These are phyloP conservation scores for Helicostylum pulchrum DNA, from an alignment of 192 early-diverging fungal genomes.

Conservation along the genomic window DNA sequence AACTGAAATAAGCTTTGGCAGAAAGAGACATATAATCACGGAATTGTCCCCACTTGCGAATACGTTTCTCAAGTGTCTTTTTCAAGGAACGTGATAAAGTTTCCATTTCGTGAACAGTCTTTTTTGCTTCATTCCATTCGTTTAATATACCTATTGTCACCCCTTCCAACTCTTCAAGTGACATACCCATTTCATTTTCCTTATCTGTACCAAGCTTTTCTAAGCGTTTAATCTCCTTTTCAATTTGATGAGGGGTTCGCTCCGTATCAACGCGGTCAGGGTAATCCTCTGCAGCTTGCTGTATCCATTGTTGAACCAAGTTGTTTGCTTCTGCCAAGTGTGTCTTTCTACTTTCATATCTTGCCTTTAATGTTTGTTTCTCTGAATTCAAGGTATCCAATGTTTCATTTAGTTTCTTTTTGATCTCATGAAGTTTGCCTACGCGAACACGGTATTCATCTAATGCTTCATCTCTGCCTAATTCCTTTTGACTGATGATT, in stretches of 20 bases:
- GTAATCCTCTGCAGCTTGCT: slow-evolving; percentile 53
- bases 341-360: background rate
- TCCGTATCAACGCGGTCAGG: slow-evolving; percentile 59
- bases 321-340: background rate
- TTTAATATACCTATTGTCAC: slow-evolving; percentile 47
- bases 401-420: background rate
- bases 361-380: background rate
- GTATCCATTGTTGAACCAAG: slow-evolving; percentile 38
- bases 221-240: slow-evolving; percentile 58
- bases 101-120: slow-evolving; percentile 46
- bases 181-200: slow-evolving; percentile 50
- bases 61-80: slow-evolving; percentile 57
- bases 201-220: slow-evolving; percentile 51
- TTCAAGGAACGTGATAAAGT: slow-evolving; percentile 30
- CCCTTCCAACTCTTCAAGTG: slow-evolving; percentile 58
- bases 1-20: slow-evolving; percentile 70
- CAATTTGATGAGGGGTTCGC: slow-evolving; percentile 44
- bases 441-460: slow-evolving; percentile 9
- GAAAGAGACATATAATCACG: slow-evolving; percentile 69
- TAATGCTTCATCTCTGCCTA: background rate
- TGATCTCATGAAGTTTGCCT: background rate
- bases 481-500: background rate
- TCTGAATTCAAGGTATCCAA: background rate
- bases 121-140: slow-evolving; percentile 55
- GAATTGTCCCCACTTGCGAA: slow-evolving; percentile 65